Conservation (phyloP, 2,329 filamentous ascomycete species). For the Pseudogymnoascus destructans region DNA sequence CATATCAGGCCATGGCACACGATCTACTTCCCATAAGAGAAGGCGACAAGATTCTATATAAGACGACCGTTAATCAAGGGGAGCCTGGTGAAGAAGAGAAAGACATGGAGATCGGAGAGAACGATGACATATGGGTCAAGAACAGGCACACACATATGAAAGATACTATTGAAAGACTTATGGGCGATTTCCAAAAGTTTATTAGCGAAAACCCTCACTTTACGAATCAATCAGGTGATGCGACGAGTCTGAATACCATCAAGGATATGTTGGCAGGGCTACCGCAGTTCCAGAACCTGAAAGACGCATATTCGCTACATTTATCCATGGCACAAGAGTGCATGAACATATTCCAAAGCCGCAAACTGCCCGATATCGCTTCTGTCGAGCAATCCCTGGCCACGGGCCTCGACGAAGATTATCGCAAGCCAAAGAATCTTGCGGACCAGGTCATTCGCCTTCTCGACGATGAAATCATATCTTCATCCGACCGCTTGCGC, state of each 20-base stretch:
- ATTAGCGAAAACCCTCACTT: slow-evolving; percentile 86
- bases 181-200: slow-evolving; percentile 86
- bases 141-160: slow-evolving; percentile 97
- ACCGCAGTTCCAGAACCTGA: slow-evolving; percentile 89
- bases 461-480: slow-evolving; percentile 71
- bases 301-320: slow-evolving; percentile 88
- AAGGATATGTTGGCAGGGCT: slow-evolving; percentile 94
- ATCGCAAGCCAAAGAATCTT: slow-evolving; percentile 78
- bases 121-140: slow-evolving; percentile 89
- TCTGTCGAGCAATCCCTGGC: slow-evolving; percentile 82
- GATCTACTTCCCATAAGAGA: slow-evolving; percentile 83
- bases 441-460: slow-evolving; percentile 74
- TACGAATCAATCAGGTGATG: slow-evolving; percentile 55
- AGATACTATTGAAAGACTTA: slow-evolving; percentile 86
- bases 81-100: slow-evolving; percentile 60
- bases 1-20: slow-evolving; percentile 96
- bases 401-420: slow-evolving; percentile 86
- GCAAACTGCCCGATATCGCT: slow-evolving; percentile 77
- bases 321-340: slow-evolving; percentile 94
- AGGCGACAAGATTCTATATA: slow-evolving; percentile 76
- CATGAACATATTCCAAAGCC: slow-evolving; percentile 81
- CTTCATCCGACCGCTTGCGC: slow-evolving; percentile 62
- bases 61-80: slow-evolving; percentile 65
- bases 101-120: slow-evolving; percentile 81
- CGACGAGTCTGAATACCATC: slow-evolving; percentile 75